phyloP scores from a whole-genome alignment of 441 rosid species.

The Breynia disticha region DNA sequence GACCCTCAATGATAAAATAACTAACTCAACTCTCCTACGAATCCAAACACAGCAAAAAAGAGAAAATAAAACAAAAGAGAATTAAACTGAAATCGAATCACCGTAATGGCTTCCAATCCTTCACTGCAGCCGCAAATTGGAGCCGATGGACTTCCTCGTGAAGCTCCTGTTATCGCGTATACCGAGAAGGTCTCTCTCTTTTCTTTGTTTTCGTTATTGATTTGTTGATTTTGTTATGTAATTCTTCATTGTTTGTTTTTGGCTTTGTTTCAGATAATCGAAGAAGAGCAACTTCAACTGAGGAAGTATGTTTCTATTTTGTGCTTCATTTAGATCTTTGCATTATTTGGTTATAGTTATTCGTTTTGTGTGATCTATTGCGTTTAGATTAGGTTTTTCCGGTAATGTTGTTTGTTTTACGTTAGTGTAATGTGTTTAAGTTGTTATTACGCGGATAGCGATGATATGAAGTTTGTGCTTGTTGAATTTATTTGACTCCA shows the following conservation, averaged over 20 bases:
- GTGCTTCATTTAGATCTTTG: neutral
- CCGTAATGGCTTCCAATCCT: slow-evolving; percentile 36
- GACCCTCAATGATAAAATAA: too few species aligned
- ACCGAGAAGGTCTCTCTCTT: slow-evolving; percentile 59
- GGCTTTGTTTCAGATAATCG: slow-evolving; percentile 51
- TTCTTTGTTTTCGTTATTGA: slow-evolving; percentile 1
- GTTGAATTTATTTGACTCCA: too few species aligned
- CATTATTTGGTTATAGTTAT: neutral
- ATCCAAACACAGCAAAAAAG: neutral
- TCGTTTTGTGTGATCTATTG: slow-evolving; percentile 1
- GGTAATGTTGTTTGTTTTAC: too few species aligned
- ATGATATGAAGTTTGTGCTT: too few species aligned
- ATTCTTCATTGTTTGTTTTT: neutral
- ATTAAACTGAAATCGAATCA: neutral
- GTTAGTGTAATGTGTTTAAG: too few species aligned
- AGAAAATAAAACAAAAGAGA: neutral
- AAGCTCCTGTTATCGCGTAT: slow-evolving; percentile 77
- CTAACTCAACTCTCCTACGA: too few species aligned
- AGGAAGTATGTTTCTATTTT: slow-evolving; percentile 44
- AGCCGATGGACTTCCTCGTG: slow-evolving; percentile 75
- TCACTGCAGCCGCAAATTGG: slow-evolving; percentile 70
- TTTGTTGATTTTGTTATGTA: neutral
- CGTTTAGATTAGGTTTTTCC: neutral
- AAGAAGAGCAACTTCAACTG: slow-evolving; percentile 76
- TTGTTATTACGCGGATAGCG: too few species aligned